Evolutionary conservation across 2,329 filamentous ascomycete species (phyloP).

Genomic region (Colletotrichum brevisporum): DNA sequence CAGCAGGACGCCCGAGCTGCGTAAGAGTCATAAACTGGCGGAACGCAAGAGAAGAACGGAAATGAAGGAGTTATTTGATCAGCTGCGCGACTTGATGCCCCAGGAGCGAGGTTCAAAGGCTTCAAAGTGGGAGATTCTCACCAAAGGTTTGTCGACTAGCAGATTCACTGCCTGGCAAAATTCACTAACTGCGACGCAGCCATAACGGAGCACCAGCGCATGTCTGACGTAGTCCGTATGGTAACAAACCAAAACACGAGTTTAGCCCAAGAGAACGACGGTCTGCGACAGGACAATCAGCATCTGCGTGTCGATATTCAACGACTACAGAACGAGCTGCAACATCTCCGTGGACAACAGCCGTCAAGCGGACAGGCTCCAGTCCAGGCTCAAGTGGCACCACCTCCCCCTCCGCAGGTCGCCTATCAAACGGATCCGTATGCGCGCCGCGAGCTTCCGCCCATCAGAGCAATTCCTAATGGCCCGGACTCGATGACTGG

Average conservation of each 20-base stretch:
- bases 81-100: conserved; percentile 82
- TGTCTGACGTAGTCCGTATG: conserved; percentile 62
- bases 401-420: conserved; percentile 45
- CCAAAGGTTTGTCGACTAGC: conserved; percentile 74
- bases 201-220: conserved; percentile 73
- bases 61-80: conserved; percentile 91
- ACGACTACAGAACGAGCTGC: conserved; percentile 58
- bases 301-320: conserved; percentile 62
- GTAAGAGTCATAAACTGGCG: conserved; percentile 87
- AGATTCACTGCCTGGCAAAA: background rate
- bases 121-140: conserved; percentile 91
- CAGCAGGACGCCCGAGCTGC: conserved; percentile 84
- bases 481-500: conserved; percentile 75
- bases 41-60: conserved; percentile 87
- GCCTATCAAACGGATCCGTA: conserved; percentile 49
- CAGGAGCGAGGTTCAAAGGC: conserved; percentile 87
- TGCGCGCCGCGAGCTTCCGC: conserved; percentile 67
- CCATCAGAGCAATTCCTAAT: conserved; percentile 60
- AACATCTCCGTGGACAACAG: conserved; percentile 45
- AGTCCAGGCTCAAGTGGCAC: conserved; percentile 27
- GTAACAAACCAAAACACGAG: conserved; percentile 62
- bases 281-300: conserved; percentile 65
- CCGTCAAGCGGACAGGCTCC: conserved; percentile 44
- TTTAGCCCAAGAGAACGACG: conserved; percentile 60
- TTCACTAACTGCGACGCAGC: conserved; percentile 55